phyloP scores from a whole-genome alignment of 768 basidiomycete genomes.

The Leccinum subtestaceum region DNA sequence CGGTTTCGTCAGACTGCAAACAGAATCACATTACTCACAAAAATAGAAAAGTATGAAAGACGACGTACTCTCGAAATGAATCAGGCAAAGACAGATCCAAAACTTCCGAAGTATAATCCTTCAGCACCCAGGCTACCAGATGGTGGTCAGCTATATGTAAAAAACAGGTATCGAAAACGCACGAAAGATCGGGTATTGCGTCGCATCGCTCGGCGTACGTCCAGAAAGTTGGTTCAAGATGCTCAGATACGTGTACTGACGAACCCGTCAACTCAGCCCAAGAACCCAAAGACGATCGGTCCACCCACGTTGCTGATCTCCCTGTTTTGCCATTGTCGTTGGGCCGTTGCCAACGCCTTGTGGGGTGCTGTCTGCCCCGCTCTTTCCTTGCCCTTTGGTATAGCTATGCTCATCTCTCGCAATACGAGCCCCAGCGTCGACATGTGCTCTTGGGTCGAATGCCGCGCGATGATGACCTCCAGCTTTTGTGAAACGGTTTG shows the following conservation, averaged over 20 bases:
- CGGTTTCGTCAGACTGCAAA: constrained; percentile 69
- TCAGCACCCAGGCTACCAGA: constrained; percentile 78
- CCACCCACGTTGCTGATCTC: constrained; percentile 84
- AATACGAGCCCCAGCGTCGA: constrained; percentile 48
- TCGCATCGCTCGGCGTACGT: constrained; percentile 90
- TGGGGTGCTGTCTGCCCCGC: constrained; percentile 11
- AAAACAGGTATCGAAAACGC: constrained; percentile 23
- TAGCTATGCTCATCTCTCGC: constrained; percentile 33
- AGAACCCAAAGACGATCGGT: neutral
- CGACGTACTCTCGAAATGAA: constrained; percentile 70
- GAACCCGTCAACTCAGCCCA: neutral
- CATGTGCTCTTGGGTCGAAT: constrained; percentile 35
- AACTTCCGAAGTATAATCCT: constrained; percentile 73
- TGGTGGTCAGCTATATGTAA: neutral
- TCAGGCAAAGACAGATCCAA: constrained; percentile 62
- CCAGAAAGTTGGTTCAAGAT: constrained; percentile 91
- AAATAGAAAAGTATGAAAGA: neutral
- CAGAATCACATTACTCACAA: neutral
- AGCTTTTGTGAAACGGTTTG: constrained; percentile 57
- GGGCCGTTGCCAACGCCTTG: constrained; percentile 63
- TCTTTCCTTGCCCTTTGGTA: constrained; percentile 23
- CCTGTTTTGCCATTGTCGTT: constrained; percentile 81
- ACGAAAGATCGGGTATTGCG: constrained; percentile 93
- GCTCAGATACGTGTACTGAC: constrained; percentile 83
- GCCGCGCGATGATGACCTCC: constrained; percentile 42